Conservation (phyloP, 1,139 yeast species). For the Suhomyces wounanorum region DNA sequence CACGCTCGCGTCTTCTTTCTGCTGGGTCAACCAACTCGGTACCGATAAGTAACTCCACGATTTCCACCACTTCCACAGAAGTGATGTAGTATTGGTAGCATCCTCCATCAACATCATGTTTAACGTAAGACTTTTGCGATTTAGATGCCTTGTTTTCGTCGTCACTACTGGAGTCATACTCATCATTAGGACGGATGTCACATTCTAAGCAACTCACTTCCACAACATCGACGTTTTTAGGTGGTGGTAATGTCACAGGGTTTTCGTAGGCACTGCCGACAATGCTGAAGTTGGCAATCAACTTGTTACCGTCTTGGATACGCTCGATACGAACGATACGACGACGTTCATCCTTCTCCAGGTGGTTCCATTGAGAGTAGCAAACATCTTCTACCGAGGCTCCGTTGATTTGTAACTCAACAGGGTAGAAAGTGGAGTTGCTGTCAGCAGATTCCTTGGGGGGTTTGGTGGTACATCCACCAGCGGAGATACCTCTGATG, state of each 20-base stretch:
- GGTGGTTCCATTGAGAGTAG: constrained; percentile 48
- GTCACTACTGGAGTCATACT: constrained; percentile 26
- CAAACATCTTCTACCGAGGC: constrained; percentile 52
- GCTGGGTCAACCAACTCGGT: constrained; percentile 48
- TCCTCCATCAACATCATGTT: constrained; percentile 20
- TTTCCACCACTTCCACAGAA: constrained; percentile 64
- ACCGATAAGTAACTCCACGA: constrained; percentile 61
- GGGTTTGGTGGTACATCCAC: constrained; percentile 58
- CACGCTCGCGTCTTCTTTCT: constrained; percentile 59
- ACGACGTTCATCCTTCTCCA: constrained; percentile 52
- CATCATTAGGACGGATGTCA: constrained; percentile 34
- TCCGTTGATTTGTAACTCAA: constrained; percentile 44
- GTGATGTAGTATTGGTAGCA: constrained; percentile 54
- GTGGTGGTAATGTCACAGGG: constrained; percentile 40
- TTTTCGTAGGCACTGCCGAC: constrained; percentile 55
- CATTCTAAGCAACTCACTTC: constrained; percentile 63
- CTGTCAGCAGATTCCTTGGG: constrained; percentile 46
- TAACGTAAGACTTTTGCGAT: constrained; percentile 10
- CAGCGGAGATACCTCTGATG: constrained; percentile 59
- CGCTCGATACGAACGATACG: constrained; percentile 61
- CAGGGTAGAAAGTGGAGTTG: constrained; percentile 44
- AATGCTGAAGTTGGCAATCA: constrained; percentile 51
- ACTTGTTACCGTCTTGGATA: constrained; percentile 47
- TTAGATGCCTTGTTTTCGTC: constrained; percentile 15
- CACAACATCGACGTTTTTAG: constrained; percentile 48